A percentile compares a stretch with the other conserved stretches of the same genome.
phyloP scores from a whole-genome alignment of 768 basidiomycete genomes.

The Pleurotus tuber-regium region DNA sequence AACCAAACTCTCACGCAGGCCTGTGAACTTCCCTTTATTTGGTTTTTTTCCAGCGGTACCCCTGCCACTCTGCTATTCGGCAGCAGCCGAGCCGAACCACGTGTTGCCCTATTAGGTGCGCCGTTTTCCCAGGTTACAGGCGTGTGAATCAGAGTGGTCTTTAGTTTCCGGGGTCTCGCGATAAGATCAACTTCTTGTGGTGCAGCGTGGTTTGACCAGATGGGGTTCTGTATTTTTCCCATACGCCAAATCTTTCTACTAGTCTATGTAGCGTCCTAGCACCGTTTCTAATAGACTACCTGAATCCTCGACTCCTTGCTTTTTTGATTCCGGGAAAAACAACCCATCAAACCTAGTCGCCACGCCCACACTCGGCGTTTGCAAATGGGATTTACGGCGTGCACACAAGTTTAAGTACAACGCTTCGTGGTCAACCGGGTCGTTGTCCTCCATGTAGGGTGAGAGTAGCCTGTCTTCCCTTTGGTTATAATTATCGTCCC shows the following conservation, averaged over 20 bases:
- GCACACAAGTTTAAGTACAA: constrained; percentile 30
- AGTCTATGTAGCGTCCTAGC: background rate
- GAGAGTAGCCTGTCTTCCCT: constrained; percentile 28
- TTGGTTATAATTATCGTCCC: constrained; percentile 13
- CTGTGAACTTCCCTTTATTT: constrained; percentile 11
- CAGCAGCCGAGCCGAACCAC: background rate
- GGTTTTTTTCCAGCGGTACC: background rate
- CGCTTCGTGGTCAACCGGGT: constrained; percentile 35
- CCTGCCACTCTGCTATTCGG: background rate
- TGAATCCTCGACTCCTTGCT: background rate
- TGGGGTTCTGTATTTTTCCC: background rate
- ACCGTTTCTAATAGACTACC: background rate
- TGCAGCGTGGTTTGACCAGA: background rate
- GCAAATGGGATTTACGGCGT: constrained; percentile 19
- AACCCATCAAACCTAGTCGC: constrained; percentile 7
- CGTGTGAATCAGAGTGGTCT: background rate
- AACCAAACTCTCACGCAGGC: constrained; percentile 11
- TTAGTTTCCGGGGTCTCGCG: constrained; percentile 7
- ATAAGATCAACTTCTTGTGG: background rate
- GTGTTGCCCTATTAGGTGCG: background rate
- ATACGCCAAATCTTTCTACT: background rate
- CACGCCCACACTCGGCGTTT: constrained; percentile 3
- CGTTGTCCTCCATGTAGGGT: constrained; percentile 28
- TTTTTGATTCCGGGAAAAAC: constrained; percentile 12
- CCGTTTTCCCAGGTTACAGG: background rate